Evolutionary conservation across 2,329 filamentous ascomycete species (phyloP), one percentile per base, ranked within the genome.

Genomic region (Xylaria digitata): DNA sequence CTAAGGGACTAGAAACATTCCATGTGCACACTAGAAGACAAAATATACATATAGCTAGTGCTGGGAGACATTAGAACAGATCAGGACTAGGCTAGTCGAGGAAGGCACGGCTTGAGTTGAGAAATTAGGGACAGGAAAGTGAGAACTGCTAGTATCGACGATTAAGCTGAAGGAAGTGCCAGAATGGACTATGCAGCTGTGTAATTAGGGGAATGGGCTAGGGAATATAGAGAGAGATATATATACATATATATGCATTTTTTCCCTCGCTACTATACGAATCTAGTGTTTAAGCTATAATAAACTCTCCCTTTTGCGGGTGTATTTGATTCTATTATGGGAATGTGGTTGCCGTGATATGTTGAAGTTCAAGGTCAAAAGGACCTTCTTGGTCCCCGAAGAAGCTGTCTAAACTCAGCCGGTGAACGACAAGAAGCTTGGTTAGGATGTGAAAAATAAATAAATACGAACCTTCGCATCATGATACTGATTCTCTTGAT

Each of bases 401-500:
- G 81, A 93, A 94, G 78, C 92, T 93, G 17, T 37, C 49, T 3
- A 52, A 40, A 56, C 15, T 63, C 15, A 63, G 42, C 30, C 4
- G 2, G 15, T 57, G 37, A 19, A 26, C 19, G 6, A 17, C 17
- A 52, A 9, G 43, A 3, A 26, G 32, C 9, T 15, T 46, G 0
- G 1, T 42, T 8, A 32, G 55, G 2, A 49, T 2, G 26, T n/a
- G n/a, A n/a, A n/a, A n/a, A n/a, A n/a, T n/a, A n/a, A n/a, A n/a
- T 1, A 57, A 13, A 37, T 3, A 75, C 81, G 65, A 78, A 93
- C 92, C 92, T 96, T 76, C 93, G 82, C 84, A 92, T 91, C 92
- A 96, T 94, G 66, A 96, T 83, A 57, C 89, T 90, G 34, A 95
- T 81, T 53, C 91, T 83, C 79, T 87, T 90, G 45, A 96, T 82